A percentile compares a stretch with the other conserved stretches of the same genome.
phyloP scores from a whole-genome alignment of 2,329 filamentous ascomycete species.

The Sclerotinia borealis region DNA sequence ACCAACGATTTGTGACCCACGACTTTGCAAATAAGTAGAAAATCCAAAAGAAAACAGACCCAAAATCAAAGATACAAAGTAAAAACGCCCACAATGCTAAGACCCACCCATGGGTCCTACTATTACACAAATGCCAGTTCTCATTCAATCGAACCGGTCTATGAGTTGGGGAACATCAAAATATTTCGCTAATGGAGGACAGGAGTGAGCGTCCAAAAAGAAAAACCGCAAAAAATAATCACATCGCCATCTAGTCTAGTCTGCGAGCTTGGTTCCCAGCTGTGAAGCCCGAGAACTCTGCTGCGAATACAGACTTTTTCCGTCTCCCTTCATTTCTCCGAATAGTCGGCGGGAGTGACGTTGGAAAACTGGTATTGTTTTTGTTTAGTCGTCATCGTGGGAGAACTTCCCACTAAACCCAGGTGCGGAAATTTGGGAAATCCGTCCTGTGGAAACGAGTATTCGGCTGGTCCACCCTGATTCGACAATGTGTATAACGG shows the following conservation, averaged over 20 bases:
- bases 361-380: constrained; percentile 33
- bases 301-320: neutral
- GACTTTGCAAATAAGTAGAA: neutral
- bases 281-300: neutral
- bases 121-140: neutral
- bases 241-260: neutral
- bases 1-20: neutral
- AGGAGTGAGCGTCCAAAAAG: neutral
- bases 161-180: neutral
- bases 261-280: neutral
- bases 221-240: neutral
- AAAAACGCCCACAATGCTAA: neutral
- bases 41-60: neutral
- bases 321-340: constrained; percentile 24
- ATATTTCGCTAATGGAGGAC: neutral
- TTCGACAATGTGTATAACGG: constrained; percentile 25
- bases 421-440: constrained; percentile 11
- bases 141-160: neutral
- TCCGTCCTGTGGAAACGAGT: constrained; percentile 24
- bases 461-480: constrained; percentile 23
- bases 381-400: constrained; percentile 25
- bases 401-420: constrained; percentile 16
- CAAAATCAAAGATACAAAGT: neutral
- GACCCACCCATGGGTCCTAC: neutral
- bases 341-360: constrained; percentile 31